Conservation (phyloP, 1,284 basidiomycete genomes). For the Heterobasidion occidentale region DNA sequence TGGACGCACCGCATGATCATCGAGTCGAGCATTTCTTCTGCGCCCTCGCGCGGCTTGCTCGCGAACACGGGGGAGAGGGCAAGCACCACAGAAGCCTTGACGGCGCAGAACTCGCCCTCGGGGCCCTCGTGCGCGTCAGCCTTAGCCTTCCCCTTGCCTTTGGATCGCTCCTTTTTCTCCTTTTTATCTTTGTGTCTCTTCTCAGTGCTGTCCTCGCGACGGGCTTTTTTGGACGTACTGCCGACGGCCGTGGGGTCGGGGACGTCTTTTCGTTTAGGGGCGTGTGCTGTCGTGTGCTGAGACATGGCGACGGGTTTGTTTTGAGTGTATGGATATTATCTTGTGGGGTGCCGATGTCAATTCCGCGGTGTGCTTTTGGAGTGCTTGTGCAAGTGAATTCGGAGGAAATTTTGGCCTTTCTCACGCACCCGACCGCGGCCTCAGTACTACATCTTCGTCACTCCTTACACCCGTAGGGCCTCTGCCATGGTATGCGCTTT, state of each 20-base stretch:
- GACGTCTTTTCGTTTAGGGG: slow-evolving; percentile 6
- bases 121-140: slow-evolving; percentile 13
- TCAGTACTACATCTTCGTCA: neutral
- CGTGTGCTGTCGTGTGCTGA: neutral
- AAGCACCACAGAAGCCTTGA: slow-evolving; percentile 60
- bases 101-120: slow-evolving; percentile 56
- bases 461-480: neutral
- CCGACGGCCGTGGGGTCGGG: neutral
- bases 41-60: slow-evolving; percentile 61
- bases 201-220: slow-evolving; percentile 7
- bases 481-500: neutral
- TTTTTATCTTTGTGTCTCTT: slow-evolving; percentile 19
- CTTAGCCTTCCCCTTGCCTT: slow-evolving; percentile 37
- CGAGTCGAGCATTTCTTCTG: slow-evolving; percentile 83
- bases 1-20: slow-evolving; percentile 84
- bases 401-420: slow-evolving; percentile 10
- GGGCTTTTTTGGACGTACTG: slow-evolving; percentile 15
- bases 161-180: slow-evolving; percentile 26
- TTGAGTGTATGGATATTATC: neutral
- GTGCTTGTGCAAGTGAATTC: slow-evolving; percentile 12
- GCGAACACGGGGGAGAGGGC: slow-evolving; percentile 84
- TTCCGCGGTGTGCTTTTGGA: slow-evolving; percentile 26
- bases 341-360: slow-evolving; percentile 13
- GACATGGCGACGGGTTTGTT: neutral
- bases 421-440: neutral